Percentiles rank a stretch among this genome's conserved stretches.
Conservation (phyloP, 1,284 basidiomycete genomes). For the Moesziomyces aphidis region DNA sequence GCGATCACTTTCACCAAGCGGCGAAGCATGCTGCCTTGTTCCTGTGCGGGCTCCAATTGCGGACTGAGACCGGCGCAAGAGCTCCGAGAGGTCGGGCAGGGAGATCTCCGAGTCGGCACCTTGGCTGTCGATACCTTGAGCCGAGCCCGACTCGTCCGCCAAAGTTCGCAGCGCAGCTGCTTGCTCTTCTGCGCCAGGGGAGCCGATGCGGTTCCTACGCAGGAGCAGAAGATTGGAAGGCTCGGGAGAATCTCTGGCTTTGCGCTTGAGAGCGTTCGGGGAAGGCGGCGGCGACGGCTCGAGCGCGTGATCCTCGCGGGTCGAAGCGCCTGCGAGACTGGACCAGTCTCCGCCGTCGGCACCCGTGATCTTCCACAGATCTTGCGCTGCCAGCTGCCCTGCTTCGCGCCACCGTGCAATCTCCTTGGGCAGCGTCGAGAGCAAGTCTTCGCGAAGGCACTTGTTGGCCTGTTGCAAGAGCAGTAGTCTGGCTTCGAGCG, state of each 20-base stretch:
- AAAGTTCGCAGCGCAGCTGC: constrained; percentile 22
- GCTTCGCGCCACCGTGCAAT: constrained; percentile 43
- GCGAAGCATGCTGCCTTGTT: constrained; percentile 3
- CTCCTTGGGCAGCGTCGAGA: constrained; percentile 23
- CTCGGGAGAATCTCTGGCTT: constrained; percentile 8
- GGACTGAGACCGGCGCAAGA: constrained; percentile 26
- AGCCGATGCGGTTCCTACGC: constrained; percentile 7
- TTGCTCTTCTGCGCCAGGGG: constrained; percentile 35
- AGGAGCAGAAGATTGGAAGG: constrained; percentile 12
- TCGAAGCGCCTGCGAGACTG: constrained; percentile 2
- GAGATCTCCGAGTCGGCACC: constrained; percentile 22
- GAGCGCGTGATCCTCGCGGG: constrained; percentile 36
- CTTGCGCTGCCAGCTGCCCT: constrained; percentile 35
- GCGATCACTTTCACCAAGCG: background rate
- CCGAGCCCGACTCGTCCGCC: constrained; percentile 2
- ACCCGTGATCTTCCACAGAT: constrained; percentile 43
- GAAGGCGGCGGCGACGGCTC: constrained; percentile 23
- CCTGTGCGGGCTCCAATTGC: constrained; percentile 2
- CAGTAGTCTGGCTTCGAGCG: constrained; percentile 29
- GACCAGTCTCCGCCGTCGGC: constrained; percentile 39
- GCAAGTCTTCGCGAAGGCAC: constrained; percentile 23
- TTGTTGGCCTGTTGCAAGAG: constrained; percentile 40
- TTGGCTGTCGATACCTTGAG: constrained; percentile 23
- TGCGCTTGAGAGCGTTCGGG: constrained; percentile 7
- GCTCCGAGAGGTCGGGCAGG: constrained; percentile 34